Evolutionary conservation across 2,329 filamentous ascomycete genomes (phyloP).

Genomic region (Fusarium sublunatum): DNA sequence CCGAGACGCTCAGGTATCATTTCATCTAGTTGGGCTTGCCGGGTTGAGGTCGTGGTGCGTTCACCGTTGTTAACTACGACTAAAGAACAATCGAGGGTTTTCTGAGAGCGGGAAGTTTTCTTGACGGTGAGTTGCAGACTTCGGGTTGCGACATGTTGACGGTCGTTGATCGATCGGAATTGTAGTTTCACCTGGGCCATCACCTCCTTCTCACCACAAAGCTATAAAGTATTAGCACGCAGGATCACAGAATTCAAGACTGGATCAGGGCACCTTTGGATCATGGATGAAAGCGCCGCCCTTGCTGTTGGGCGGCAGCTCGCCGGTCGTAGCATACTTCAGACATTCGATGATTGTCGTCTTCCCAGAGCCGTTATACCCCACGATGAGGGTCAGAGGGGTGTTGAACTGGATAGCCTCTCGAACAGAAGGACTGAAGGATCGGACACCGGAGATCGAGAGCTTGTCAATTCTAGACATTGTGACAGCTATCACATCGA

Average conservation of each 20-base stretch:
- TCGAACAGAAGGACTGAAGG: slow-evolving; percentile 79
- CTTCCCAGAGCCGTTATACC: slow-evolving; percentile 97
- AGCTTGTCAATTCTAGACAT: slow-evolving; percentile 91
- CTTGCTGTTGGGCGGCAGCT: slow-evolving; percentile 90
- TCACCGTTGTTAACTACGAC: slow-evolving; percentile 83
- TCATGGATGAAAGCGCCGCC: slow-evolving; percentile 96
- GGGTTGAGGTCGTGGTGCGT: slow-evolving; percentile 79
- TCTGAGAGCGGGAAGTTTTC: slow-evolving; percentile 79
- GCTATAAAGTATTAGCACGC: slow-evolving; percentile 53
- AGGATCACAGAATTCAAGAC: background rate
- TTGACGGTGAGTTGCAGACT: slow-evolving; percentile 89
- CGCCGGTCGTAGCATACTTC: slow-evolving; percentile 96
- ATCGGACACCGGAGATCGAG: slow-evolving; percentile 84
- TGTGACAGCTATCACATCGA: slow-evolving; percentile 40
- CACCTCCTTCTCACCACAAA: slow-evolving; percentile 88
- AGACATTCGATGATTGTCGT: slow-evolving; percentile 99
- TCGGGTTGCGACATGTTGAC: slow-evolving; percentile 84
- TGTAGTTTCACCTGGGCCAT: slow-evolving; percentile 90
- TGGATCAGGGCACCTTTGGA: slow-evolving; percentile 72
- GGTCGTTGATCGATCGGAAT: slow-evolving; percentile 82
- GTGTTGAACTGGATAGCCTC: slow-evolving; percentile 90
- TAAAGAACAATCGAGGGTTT: slow-evolving; percentile 85
- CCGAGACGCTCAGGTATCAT: slow-evolving; percentile 88
- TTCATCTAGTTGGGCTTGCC: slow-evolving; percentile 82
- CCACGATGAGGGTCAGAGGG: slow-evolving; percentile 94